Percentiles rank a stretch among this genome's conserved stretches.
These are phyloP conservation scores for Lolium perenne DNA, from an alignment of 176 grass and related monocot genomes.

Conservation along the genomic window DNA sequence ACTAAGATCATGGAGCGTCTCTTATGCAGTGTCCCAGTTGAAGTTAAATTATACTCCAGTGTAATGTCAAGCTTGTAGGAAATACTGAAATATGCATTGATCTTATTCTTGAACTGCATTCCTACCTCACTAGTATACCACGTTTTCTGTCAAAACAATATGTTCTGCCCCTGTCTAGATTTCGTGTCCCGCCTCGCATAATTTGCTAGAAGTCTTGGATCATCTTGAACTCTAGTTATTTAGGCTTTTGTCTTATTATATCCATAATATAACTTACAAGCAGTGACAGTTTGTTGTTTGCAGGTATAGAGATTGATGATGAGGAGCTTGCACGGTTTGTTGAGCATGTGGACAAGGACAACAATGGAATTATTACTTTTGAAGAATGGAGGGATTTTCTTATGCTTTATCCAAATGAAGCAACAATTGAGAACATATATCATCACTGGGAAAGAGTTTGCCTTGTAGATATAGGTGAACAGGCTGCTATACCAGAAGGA, in stretches of 20 bases:
- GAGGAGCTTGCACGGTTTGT: constrained; percentile 93
- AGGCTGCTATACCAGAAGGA: constrained; percentile 91
- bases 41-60: background rate
- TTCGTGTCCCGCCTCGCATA: background rate
- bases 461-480: constrained; percentile 97
- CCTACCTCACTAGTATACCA: constrained; percentile 1
- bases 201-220: constrained; percentile 19
- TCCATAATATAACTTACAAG: constrained; percentile 61
- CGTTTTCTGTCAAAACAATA: background rate
- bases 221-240: constrained; percentile 12
- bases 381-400: constrained; percentile 99
- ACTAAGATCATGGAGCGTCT: background rate
- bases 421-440: constrained; percentile 92
- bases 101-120: constrained; percentile 1
- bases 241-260: constrained; percentile 2
- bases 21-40: background rate
- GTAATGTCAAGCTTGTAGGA: constrained; percentile 8
- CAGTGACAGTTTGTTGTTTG: constrained; percentile 58
- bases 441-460: constrained; percentile 97
- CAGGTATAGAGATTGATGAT: constrained; percentile 98
- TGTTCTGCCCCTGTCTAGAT: background rate
- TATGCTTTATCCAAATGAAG: constrained; percentile 95
- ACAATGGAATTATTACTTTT: constrained; percentile 97
- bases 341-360: constrained; percentile 98
- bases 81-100: background rate